Percentiles rank a stretch among this genome's conserved stretches.
Conservation (phyloP, 176 grass and related monocot genomes). For the Aegilops sharonensis region DNA sequence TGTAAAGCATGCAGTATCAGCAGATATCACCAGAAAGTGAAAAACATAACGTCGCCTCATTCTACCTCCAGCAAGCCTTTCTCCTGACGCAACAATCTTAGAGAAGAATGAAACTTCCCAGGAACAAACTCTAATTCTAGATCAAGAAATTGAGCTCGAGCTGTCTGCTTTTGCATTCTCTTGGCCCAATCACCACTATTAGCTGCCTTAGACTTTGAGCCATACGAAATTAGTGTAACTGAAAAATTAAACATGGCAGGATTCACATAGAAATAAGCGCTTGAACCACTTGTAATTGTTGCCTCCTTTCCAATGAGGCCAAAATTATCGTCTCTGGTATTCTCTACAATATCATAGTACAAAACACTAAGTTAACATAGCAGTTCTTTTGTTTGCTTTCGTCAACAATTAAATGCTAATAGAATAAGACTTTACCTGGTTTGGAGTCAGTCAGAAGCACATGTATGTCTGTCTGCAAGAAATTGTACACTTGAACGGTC, state of each 20-base stretch:
- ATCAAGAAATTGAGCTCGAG: conserved; percentile 67
- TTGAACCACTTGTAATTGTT: conserved; percentile 57
- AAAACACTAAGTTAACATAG: conserved; percentile 30
- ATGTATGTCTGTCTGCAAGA: conserved; percentile 66
- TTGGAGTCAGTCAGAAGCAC: conserved; percentile 65
- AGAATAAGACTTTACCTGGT: conserved; percentile 46
- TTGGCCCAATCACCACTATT: conserved; percentile 66
- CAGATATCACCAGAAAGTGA: conserved; percentile 14
- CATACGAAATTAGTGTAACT: conserved; percentile 59
- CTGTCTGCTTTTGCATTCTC: conserved; percentile 66
- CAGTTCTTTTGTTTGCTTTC: conserved; percentile 16
- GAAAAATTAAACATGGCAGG: conserved; percentile 60
- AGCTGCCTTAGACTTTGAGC: conserved; percentile 64
- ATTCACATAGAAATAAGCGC: conserved; percentile 83
- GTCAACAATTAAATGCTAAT: conserved; percentile 28
- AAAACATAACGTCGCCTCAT: not conserved
- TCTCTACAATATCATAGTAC: conserved; percentile 54
- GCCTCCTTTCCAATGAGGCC: conserved; percentile 55
- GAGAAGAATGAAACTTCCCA: conserved; percentile 62
- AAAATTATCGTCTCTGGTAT: conserved; percentile 37
- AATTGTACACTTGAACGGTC: conserved; percentile 80
- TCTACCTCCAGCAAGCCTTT: conserved; percentile 82
- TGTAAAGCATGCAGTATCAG: conserved; percentile 19
- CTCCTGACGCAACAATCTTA: conserved; percentile 72
- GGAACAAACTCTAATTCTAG: conserved; percentile 67